Evolutionary conservation across 345 rosid genomes (phyloP).

Genomic region (Linum usitatissimum): DNA sequence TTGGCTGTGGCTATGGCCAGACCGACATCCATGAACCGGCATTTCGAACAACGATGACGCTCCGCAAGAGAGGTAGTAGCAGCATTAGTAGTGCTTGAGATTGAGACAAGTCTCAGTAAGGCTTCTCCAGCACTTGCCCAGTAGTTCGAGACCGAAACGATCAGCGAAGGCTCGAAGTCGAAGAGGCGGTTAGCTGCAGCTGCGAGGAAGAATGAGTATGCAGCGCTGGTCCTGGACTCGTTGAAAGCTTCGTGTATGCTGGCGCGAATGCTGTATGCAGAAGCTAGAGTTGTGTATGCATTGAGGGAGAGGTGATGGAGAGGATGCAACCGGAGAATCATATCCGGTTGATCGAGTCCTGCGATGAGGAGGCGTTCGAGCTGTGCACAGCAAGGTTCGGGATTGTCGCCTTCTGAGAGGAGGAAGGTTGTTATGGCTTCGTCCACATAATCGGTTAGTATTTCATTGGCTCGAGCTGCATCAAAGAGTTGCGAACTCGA

Average conservation of each 20-base stretch:
- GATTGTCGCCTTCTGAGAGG: constrained; percentile 34
- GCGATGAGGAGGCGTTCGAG: constrained; percentile 43
- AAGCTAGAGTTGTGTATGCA: constrained; percentile 54
- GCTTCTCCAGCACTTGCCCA: constrained; percentile 67
- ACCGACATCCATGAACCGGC: constrained; percentile 29
- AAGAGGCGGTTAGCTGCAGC: constrained; percentile 42
- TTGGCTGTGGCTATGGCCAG: constrained; percentile 9
- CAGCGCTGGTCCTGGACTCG: constrained; percentile 43
- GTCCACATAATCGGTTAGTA: constrained; percentile 34
- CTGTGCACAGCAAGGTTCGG: constrained; percentile 49
- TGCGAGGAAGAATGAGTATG: constrained; percentile 68
- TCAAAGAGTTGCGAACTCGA: constrained; percentile 15
- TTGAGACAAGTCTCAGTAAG: constrained; percentile 32
- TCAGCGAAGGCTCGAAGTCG: constrained; percentile 42
- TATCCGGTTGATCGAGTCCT: constrained; percentile 24
- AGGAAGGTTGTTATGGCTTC: constrained; percentile 43
- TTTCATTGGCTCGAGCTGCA: constrained; percentile 28
- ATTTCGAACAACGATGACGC: constrained; percentile 28
- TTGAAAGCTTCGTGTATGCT: constrained; percentile 30
- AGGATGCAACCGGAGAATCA: constrained; percentile 40
- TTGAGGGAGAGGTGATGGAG: constrained; percentile 47
- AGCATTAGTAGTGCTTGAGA: constrained; percentile 20
- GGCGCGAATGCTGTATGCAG: constrained; percentile 51
- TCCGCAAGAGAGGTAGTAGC: constrained; percentile 8
- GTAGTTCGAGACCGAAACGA: constrained; percentile 42